A percentile compares a stretch with the other conserved stretches of the same genome.
Evolutionary conservation across 2,329 filamentous ascomycete species (phyloP).

Genomic region (Aspergillus felis): DNA sequence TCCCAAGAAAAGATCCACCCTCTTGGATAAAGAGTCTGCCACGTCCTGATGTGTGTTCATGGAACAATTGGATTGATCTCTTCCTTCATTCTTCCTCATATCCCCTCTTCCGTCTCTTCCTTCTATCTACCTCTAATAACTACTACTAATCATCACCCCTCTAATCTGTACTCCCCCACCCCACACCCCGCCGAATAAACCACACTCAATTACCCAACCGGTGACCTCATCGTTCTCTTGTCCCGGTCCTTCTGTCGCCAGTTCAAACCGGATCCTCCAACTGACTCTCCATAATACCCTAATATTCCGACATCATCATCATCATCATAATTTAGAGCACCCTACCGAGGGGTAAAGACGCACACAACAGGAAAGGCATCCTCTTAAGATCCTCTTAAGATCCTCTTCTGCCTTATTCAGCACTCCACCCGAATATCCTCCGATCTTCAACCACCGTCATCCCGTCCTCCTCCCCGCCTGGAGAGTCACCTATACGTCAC

Average conservation of each 20-base stretch:
- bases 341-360: too few relatives aligned
- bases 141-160: not conserved
- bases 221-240: constrained; percentile 11
- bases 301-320: not conserved
- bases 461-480: not conserved
- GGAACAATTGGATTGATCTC: constrained; percentile 14
- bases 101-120: constrained; percentile 15
- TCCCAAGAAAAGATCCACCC: constrained; percentile 13
- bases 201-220: constrained; percentile 2
- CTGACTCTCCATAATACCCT: not conserved
- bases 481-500: constrained; percentile 7
- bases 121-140: not conserved
- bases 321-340: not conserved
- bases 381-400: too few relatives aligned
- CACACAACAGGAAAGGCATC: not conserved
- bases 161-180: not conserved
- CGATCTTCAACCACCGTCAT: not conserved
- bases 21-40: constrained; percentile 22
- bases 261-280: not conserved
- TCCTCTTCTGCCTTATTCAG: not conserved
- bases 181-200: constrained; percentile 2
- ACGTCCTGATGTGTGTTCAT: constrained; percentile 7
- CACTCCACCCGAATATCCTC: not conserved
- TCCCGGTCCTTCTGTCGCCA: not conserved
- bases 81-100: constrained; percentile 15